These are phyloP conservation scores for Chytridium lagenaria DNA, from an alignment of 371 early-diverging fungal genomes.

Conservation along the genomic window DNA sequence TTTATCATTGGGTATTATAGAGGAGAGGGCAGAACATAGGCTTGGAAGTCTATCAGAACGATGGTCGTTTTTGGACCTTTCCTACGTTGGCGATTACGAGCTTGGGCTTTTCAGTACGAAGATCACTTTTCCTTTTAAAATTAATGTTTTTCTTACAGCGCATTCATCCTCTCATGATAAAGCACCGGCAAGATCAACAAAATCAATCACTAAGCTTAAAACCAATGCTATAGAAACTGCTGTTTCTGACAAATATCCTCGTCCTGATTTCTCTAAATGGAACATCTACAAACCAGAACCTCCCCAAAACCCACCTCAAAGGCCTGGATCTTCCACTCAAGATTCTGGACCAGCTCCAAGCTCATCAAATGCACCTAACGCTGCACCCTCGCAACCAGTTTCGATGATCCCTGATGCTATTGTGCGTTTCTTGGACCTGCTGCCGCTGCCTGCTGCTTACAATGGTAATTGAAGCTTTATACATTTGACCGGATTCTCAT, in stretches of 20 bases:
- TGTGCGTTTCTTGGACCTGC: conserved; percentile 22
- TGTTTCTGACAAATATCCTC: conserved; percentile 73
- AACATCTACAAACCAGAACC: conserved; percentile 65
- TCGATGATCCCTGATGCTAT: conserved; percentile 32
- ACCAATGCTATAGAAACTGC: conserved; percentile 68
- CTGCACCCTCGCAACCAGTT: background rate
- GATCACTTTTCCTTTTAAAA: background rate
- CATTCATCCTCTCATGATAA: too few relatives aligned
- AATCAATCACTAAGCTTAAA: conserved; percentile 15
- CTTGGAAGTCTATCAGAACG: conserved; percentile 58
- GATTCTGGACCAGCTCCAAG: background rate
- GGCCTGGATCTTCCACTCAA: conserved; percentile 13
- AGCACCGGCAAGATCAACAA: background rate
- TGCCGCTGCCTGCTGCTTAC: conserved; percentile 37
- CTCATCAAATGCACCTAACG: background rate
- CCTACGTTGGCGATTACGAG: conserved; percentile 46
- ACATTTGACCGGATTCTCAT: background rate
- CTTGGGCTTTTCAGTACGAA: conserved; percentile 33
- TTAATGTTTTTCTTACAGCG: too few relatives aligned
- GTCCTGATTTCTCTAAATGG: conserved; percentile 84
- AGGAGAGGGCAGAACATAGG: conserved; percentile 36
- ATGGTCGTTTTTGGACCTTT: conserved; percentile 70
- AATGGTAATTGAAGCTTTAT: conserved; percentile 28
- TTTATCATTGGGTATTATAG: conserved; percentile 1
- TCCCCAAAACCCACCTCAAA: conserved; percentile 9